phyloP scores from a whole-genome alignment of 345 rosid genomes.

The Leavenworthia alabamica region DNA sequence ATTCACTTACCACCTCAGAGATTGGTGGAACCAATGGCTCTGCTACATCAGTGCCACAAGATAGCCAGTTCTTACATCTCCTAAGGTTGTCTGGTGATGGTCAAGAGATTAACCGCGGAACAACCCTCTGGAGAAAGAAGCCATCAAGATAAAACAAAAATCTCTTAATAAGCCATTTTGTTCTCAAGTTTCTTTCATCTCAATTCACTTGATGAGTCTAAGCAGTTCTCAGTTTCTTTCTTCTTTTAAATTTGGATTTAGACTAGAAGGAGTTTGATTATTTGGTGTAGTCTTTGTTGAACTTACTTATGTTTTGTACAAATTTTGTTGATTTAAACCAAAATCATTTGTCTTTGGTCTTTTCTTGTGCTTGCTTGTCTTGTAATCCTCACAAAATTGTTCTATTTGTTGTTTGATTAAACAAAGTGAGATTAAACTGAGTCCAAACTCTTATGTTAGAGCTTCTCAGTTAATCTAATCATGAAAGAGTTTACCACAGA shows the following conservation, averaged over 20 bases:
- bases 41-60: conserved; percentile 22
- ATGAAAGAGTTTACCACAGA: conserved; percentile 77
- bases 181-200: conserved; percentile 6
- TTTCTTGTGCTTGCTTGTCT: neutral
- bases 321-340: conserved; percentile 1
- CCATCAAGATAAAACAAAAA: conserved; percentile 33
- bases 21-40: conserved; percentile 55
- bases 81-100: conserved; percentile 70
- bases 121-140: conserved; percentile 83
- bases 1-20: conserved; percentile 72
- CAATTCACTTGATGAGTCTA: conserved; percentile 7
- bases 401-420: conserved; percentile 15
- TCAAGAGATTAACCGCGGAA: conserved; percentile 83
- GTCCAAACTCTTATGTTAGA: conserved; percentile 36
- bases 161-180: neutral
- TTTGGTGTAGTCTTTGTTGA: conserved; percentile 20
- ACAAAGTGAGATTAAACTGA: conserved; percentile 10
- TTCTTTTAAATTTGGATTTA: neutral
- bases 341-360: neutral
- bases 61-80: conserved; percentile 59
- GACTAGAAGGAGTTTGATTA: conserved; percentile 13
- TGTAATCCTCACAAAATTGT: neutral
- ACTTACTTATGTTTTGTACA: conserved; percentile 5
- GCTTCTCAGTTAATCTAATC: conserved; percentile 78
- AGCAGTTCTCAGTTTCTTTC: neutral